Evolutionary conservation across 306 rosid species (phyloP).

Genomic region (Phaseolus lunatus): DNA sequence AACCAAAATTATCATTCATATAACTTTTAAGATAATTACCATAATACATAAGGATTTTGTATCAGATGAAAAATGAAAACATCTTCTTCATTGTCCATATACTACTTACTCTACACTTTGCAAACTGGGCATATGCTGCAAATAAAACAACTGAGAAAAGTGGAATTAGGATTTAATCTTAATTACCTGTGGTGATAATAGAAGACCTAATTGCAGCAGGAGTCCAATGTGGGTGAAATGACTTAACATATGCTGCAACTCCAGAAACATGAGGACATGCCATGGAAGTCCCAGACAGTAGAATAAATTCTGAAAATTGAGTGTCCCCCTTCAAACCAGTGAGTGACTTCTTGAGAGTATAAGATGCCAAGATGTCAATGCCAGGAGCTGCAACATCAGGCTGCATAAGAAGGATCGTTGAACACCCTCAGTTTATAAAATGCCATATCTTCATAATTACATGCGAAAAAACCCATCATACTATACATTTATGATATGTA

Average conservation of each 20-base stretch:
- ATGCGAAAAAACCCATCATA: not conserved
- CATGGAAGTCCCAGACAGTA: conserved; percentile 96
- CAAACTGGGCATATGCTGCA: too few species aligned
- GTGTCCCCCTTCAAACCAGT: conserved; percentile 84
- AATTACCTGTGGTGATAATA: conserved; percentile 87
- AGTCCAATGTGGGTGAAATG: conserved; percentile 86
- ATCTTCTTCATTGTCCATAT: too few species aligned
- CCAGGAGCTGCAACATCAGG: conserved; percentile 98
- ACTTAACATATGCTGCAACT: conserved; percentile 86
- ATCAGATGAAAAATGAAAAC: too few species aligned
- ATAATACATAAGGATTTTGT: too few species aligned
- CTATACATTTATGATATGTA: too few species aligned
- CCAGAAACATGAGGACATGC: conserved; percentile 96
- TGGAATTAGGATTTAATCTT: not conserved
- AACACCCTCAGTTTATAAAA: not conserved
- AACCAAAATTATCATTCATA: not conserved
- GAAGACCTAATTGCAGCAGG: conserved; percentile 88
- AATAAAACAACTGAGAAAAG: not conserved
- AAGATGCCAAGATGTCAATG: conserved; percentile 78
- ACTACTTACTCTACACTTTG: too few species aligned
- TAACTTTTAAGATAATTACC: not conserved
- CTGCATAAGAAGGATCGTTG: conserved; percentile 51
- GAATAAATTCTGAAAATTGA: conserved; percentile 74
- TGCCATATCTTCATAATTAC: not conserved
- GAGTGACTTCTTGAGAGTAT: conserved; percentile 70